Base-by-base conservation (phyloP, 2,329 filamentous ascomycete species). In the Xylaria arbuscula region DNA sequence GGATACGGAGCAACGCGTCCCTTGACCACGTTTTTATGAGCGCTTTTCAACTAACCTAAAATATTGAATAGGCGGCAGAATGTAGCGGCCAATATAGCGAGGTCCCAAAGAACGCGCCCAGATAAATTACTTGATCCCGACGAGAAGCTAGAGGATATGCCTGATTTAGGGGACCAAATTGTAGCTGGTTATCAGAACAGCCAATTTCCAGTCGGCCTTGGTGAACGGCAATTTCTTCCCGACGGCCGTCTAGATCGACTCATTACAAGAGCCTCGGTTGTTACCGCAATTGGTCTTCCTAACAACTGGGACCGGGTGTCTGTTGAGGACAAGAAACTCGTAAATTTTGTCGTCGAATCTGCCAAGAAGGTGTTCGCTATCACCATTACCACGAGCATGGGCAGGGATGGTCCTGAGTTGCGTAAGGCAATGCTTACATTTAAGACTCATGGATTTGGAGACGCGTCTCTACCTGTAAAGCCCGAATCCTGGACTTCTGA, bases 211-310 rank as follows among this genome's bases (percentile, higher is more conserved):
- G 50, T 53, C 28, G 24, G 50, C 7, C 6, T 32, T 32, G 24
- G 50, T 19, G 28, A n/a, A 15, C 50, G 15, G 24, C 11, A 53
- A 36, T 58, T 58, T 34, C 42, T 58, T 9, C 56, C 56, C 5
- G 56, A 34, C 47, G 40, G 56, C 17, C 19, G 42, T 22, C 56
- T 58, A 28, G 40, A 58, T 13, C 24, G 40, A 36, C 56, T 58
- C 9, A 42, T 58, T 32, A 58, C 56, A 48, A 58, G 40, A 58
- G 24, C 24, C n/a, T 58, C 28, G n/a, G 56, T 53, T 8, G 50
- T 53, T 15, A 3, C 50, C 8, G 13, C 24, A 15, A 53, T 53
- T n/a, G 22, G 24, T 11, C 50, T 53, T 34, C 13, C 24, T n/a
- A 17, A 9, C 50, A 32, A 34, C 32, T 53, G 50, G 50, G 50